phyloP scores from a whole-genome alignment of 1,139 yeast species.

The Sugiyamaella grinbergsii region DNA sequence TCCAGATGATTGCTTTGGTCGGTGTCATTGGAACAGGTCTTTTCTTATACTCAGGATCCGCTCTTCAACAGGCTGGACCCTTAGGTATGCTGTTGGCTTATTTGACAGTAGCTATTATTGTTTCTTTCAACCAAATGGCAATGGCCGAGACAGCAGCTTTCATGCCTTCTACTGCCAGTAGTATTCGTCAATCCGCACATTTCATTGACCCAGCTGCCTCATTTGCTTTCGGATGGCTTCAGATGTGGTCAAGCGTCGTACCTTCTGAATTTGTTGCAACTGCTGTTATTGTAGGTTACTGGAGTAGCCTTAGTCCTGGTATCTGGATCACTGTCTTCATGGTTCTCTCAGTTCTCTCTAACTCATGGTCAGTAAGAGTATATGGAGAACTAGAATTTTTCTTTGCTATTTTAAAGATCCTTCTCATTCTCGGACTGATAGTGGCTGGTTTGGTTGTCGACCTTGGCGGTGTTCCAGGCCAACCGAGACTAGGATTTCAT shows the following conservation, averaged over 20 bases:
- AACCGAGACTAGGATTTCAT: conserved; percentile 55
- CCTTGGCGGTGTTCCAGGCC: conserved; percentile 64
- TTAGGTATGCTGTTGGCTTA: conserved; percentile 73
- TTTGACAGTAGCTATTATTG: conserved; percentile 65
- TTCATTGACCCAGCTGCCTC: conserved; percentile 79
- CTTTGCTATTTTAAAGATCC: conserved; percentile 58
- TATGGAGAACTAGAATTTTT: conserved; percentile 71
- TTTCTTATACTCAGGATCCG: conserved; percentile 75
- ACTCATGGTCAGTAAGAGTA: conserved; percentile 68
- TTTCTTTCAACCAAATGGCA: conserved; percentile 75
- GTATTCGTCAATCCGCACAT: conserved; percentile 67
- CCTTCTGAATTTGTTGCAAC: conserved; percentile 81
- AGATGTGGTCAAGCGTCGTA: conserved; percentile 66
- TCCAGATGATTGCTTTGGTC: conserved; percentile 78
- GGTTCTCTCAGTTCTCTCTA: conserved; percentile 54
- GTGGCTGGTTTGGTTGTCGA: conserved; percentile 61
- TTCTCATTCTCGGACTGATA: conserved; percentile 64
- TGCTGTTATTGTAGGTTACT: conserved; percentile 64
- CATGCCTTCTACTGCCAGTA: conserved; percentile 82
- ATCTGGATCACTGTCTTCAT: conserved; percentile 69
- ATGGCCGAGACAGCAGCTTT: conserved; percentile 82
- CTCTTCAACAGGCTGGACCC: conserved; percentile 75
- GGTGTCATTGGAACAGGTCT: conserved; percentile 83
- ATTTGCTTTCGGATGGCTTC: conserved; percentile 79
- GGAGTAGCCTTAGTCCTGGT: conserved; percentile 48